phyloP scores from a whole-genome alignment of 2,329 filamentous ascomycete species.

The Tolypocladium endophyticum region DNA sequence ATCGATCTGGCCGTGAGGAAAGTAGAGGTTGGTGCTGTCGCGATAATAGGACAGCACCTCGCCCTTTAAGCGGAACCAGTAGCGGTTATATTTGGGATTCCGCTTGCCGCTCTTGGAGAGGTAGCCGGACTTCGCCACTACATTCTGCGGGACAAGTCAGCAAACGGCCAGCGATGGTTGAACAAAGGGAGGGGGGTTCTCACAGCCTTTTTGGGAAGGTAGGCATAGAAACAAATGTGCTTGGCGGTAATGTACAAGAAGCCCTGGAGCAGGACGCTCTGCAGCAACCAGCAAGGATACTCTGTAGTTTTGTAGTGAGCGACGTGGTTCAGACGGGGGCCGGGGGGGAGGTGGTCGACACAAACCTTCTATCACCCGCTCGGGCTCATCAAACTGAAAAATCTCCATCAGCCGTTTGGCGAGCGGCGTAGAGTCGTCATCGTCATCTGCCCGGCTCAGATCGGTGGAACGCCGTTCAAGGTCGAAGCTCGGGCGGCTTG shows the following conservation, averaged over 20 bases:
- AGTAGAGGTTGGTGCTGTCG: constrained; percentile 78
- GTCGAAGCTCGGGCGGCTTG: constrained; percentile 46
- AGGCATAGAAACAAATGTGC: constrained; percentile 95
- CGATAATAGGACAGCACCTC: constrained; percentile 87
- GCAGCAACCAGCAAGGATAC: constrained; percentile 87
- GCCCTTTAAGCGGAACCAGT: constrained; percentile 88
- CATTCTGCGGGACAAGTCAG: constrained; percentile 38
- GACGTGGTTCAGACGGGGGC: background rate
- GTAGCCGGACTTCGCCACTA: constrained; percentile 76
- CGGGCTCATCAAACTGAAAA: constrained; percentile 70
- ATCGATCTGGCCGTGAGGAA: constrained; percentile 84
- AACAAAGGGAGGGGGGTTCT: constrained; percentile 16
- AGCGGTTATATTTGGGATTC: constrained; percentile 78
- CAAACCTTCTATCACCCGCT: constrained; percentile 73
- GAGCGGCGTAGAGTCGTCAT: constrained; percentile 45
- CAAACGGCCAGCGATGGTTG: background rate
- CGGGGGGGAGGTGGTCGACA: background rate
- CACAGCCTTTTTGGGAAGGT: constrained; percentile 86
- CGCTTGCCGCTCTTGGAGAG: constrained; percentile 80
- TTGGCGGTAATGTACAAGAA: constrained; percentile 91
- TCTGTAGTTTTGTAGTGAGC: constrained; percentile 36
- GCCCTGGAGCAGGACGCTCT: constrained; percentile 84
- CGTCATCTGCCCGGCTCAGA: constrained; percentile 18
- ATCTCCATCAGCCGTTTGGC: constrained; percentile 70
- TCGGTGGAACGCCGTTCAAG: constrained; percentile 35